Percentiles rank a stretch among this genome's conserved stretches.
Evolutionary conservation across 2,329 filamentous ascomycete species (phyloP).

Genomic region (Stemphylium beticola): DNA sequence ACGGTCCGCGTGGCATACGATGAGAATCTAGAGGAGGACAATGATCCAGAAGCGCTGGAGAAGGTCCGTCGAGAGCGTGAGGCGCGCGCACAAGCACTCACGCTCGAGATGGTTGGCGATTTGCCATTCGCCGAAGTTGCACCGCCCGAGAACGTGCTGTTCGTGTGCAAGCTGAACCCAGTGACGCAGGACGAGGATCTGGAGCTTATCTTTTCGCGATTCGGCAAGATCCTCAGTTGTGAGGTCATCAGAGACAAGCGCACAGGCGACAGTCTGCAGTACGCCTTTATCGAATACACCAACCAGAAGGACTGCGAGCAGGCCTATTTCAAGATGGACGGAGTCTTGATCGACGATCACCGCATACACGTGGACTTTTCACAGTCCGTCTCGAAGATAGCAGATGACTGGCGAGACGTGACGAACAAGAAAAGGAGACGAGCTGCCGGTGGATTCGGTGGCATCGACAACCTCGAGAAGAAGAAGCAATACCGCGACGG

Average conservation of each 20-base stretch:
- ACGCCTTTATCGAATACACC: slow-evolving; percentile 96
- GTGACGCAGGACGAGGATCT: slow-evolving; percentile 95
- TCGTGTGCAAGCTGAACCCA: slow-evolving; percentile 98
- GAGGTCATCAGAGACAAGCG: slow-evolving; percentile 95
- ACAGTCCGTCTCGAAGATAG: slow-evolving; percentile 86
- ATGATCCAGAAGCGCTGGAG: slow-evolving; percentile 81
- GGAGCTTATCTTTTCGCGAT: slow-evolving; percentile 94
- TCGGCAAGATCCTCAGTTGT: slow-evolving; percentile 92
- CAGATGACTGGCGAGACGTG: slow-evolving; percentile 84
- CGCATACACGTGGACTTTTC: slow-evolving; percentile 99
- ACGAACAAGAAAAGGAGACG: slow-evolving; percentile 79
- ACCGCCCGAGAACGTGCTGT: slow-evolving; percentile 94
- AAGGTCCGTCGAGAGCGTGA: slow-evolving; percentile 84
- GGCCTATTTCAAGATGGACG: slow-evolving; percentile 99
- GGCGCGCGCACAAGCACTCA: slow-evolving; percentile 90
- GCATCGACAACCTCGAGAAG: slow-evolving; percentile 86
- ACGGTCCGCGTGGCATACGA: slow-evolving; percentile 93
- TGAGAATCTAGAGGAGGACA: slow-evolving; percentile 77
- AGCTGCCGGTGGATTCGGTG: slow-evolving; percentile 79
- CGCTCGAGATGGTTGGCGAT: slow-evolving; percentile 97
- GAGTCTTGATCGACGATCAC: slow-evolving; percentile 93
- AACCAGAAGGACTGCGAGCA: slow-evolving; percentile 91
- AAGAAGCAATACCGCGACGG: slow-evolving; percentile 75
- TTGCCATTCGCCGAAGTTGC: slow-evolving; percentile 97
- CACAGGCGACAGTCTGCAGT: slow-evolving; percentile 93